phyloP scores from a whole-genome alignment of 163 green algal species.

The Scenedesmus sp. region DNA sequence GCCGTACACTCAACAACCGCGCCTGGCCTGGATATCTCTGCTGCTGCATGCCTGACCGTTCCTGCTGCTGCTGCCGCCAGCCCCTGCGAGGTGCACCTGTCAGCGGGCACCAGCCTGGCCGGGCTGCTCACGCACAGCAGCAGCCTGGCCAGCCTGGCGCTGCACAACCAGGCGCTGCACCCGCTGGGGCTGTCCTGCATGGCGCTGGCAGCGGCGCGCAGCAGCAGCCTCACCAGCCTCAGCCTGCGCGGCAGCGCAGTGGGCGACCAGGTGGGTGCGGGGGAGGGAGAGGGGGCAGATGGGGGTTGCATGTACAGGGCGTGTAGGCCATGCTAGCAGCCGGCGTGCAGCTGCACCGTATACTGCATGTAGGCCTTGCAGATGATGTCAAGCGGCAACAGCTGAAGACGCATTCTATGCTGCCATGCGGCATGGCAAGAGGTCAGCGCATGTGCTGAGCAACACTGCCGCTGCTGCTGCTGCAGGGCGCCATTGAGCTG shows the following conservation, averaged over 20 bases:
- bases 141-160: conserved; percentile 10
- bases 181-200: conserved; percentile 2
- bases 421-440: too few relatives aligned
- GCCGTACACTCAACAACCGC: too few relatives aligned
- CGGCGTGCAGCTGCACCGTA: not conserved
- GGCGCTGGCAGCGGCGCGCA: not conserved
- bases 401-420: too few relatives aligned
- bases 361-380: too few relatives aligned
- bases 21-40: too few relatives aligned
- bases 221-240: not conserved
- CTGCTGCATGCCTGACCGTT: not conserved
- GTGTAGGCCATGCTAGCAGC: not conserved
- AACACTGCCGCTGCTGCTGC: not conserved
- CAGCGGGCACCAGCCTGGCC: not conserved
- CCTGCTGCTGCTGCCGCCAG: not conserved
- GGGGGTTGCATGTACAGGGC: not conserved
- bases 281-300: not conserved
- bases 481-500: conserved; percentile 12
- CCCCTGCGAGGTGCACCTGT: not conserved
- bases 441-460: too few relatives aligned
- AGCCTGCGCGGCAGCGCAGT: not conserved
- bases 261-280: not conserved
- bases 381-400: too few relatives aligned
- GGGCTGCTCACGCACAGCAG: not conserved
- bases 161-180: conserved; percentile 5